Conservation (phyloP, 768 basidiomycete species). For the Trametes coccinea region DNA sequence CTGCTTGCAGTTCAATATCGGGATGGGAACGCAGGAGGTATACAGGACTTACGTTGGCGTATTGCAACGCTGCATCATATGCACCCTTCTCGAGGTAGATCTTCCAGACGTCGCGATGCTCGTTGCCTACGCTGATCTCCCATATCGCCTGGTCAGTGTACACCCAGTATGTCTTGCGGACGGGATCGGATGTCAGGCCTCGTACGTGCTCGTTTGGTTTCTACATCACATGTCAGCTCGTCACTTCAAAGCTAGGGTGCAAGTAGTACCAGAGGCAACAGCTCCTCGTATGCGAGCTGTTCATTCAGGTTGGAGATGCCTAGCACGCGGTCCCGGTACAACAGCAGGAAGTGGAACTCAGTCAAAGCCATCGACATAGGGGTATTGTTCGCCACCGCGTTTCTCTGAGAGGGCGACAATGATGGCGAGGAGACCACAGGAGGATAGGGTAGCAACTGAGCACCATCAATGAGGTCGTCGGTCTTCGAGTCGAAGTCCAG, state of each 20-base stretch:
- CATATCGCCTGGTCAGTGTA: slow-evolving; percentile 88
- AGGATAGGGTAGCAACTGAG: slow-evolving; percentile 81
- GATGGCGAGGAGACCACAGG: slow-evolving; percentile 34
- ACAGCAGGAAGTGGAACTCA: slow-evolving; percentile 87
- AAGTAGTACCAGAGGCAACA: slow-evolving; percentile 66
- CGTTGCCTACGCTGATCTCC: slow-evolving; percentile 82
- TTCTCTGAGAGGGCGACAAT: slow-evolving; percentile 31
- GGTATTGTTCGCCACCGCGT: slow-evolving; percentile 35
- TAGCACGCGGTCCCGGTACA: slow-evolving; percentile 77
- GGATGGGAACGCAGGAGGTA: not conserved
- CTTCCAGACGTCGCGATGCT: slow-evolving; percentile 94
- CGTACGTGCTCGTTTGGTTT: slow-evolving; percentile 71
- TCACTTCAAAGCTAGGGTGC: not conserved
- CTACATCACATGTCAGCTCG: slow-evolving; percentile 39
- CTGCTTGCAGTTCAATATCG: slow-evolving; percentile 39
- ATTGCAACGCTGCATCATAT: slow-evolving; percentile 76
- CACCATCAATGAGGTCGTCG: slow-evolving; percentile 76
- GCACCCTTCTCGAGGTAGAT: slow-evolving; percentile 79
- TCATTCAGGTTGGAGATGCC: slow-evolving; percentile 83
- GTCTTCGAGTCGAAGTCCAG: slow-evolving; percentile 68
- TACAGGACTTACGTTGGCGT: slow-evolving; percentile 64
- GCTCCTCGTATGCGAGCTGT: slow-evolving; percentile 79
- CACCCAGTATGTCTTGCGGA: slow-evolving; percentile 91
- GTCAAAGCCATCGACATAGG: slow-evolving; percentile 83
- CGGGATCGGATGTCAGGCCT: slow-evolving; percentile 81